Percentiles rank a stretch among this genome's conserved stretches.
Evolutionary conservation across 225 moss, liverwort and hornwort species (phyloP).

Genomic region (Sphagnum tenellum): DNA sequence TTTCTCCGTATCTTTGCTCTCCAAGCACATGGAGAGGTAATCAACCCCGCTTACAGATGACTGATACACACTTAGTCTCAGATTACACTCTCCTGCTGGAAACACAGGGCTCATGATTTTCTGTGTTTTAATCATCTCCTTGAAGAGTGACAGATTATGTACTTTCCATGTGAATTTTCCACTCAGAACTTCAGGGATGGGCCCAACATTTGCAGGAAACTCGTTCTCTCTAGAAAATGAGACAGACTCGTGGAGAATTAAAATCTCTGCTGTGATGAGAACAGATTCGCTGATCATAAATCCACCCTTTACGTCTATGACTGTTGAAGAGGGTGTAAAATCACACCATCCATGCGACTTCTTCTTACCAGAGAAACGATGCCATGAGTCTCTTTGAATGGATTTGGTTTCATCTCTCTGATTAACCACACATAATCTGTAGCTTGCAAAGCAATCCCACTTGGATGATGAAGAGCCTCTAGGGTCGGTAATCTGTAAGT

Average conservation of each 20-base stretch:
- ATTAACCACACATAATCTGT: constrained; percentile 93
- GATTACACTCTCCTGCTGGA: constrained; percentile 98
- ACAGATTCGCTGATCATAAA: constrained; percentile 84
- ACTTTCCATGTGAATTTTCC: constrained; percentile 99
- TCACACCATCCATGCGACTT: constrained; percentile 99
- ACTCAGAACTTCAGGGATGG: constrained; percentile 92
- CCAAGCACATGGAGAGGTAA: constrained; percentile 97
- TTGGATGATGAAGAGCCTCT: constrained; percentile 95
- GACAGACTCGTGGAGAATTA: constrained; percentile 91
- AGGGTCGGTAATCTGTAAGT: constrained; percentile 96
- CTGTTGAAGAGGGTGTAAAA: constrained; percentile 88
- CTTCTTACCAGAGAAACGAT: constrained; percentile 96
- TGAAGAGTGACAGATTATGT: constrained; percentile 92
- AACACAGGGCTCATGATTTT: constrained; percentile 99
- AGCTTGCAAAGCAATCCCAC: constrained; percentile 99
- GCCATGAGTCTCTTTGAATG: constrained; percentile 97
- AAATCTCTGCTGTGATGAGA: constrained; percentile 93
- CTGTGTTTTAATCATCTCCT: constrained; percentile 99
- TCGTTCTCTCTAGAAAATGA: constrained; percentile 98
- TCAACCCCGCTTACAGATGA: constrained; percentile 96
- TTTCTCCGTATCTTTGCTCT: constrained; percentile 99
- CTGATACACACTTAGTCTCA: constrained; percentile 96
- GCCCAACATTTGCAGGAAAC: constrained; percentile 71
- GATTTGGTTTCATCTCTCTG: constrained; percentile 92
- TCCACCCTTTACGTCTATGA: constrained; percentile 82